Percentiles rank a stretch among this genome's conserved stretches.
phyloP scores from a whole-genome alignment of 805 yeast genomes.

The Candida ovalis region DNA sequence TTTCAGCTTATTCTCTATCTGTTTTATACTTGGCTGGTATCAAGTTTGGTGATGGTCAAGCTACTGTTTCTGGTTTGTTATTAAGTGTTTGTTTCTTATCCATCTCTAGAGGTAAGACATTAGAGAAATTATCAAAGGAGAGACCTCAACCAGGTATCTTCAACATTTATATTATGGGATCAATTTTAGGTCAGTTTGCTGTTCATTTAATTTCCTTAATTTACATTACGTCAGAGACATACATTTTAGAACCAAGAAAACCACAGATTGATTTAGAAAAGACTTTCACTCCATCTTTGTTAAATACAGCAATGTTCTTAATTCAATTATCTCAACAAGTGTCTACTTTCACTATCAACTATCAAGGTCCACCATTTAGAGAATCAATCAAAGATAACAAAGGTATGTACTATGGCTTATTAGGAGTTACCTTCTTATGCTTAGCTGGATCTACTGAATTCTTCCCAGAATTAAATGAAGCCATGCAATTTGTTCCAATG shows the following conservation, averaged over 20 bases:
- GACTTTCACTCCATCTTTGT: constrained; percentile 79
- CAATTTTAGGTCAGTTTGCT: constrained; percentile 94
- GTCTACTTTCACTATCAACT: constrained; percentile 95
- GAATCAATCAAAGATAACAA: constrained; percentile 85
- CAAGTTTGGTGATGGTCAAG: constrained; percentile 96
- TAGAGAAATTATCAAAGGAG: constrained; percentile 82
- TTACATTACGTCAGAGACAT: constrained; percentile 79
- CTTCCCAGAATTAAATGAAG: constrained; percentile 89
- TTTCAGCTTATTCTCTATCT: constrained; percentile 92
- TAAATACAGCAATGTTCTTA: constrained; percentile 94
- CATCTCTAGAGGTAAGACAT: constrained; percentile 88
- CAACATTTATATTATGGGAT: constrained; percentile 95
- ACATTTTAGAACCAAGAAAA: constrained; percentile 87
- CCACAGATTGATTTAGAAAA: constrained; percentile 88
- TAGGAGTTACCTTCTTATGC: constrained; percentile 88
- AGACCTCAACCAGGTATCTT: constrained; percentile 98
- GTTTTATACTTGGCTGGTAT: constrained; percentile 96
- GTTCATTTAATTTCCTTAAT: constrained; percentile 81
- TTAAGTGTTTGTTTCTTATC: constrained; percentile 92
- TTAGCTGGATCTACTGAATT: constrained; percentile 91
- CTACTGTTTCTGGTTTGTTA: constrained; percentile 92
- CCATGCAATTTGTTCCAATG: constrained; percentile 91
- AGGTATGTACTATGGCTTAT: constrained; percentile 94
- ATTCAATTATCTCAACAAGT: constrained; percentile 95
- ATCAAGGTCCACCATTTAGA: constrained; percentile 95